phyloP scores from a whole-genome alignment of 2,329 filamentous ascomycete genomes.

The Penicillium sp. region DNA sequence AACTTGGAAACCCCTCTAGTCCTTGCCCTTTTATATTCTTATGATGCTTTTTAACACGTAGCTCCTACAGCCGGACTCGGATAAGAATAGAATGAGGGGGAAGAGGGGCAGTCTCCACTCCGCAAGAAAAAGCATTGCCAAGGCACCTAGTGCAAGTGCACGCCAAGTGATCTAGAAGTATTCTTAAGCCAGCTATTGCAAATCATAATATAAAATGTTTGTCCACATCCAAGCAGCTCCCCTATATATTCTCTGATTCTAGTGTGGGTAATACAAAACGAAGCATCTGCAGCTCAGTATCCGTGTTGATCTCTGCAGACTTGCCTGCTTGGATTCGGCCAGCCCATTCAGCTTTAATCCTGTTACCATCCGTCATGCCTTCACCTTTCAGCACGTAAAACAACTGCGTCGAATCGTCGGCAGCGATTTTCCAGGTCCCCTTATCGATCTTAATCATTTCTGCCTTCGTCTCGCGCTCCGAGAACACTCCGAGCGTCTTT shows the following conservation, averaged over 20 bases:
- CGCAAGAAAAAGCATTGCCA: too few relatives aligned
- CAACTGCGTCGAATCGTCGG: conserved; percentile 5
- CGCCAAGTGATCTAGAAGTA: too few relatives aligned
- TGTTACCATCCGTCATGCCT: not conserved
- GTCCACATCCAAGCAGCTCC: too few relatives aligned
- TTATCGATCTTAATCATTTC: conserved; percentile 17
- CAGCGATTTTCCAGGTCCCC: not conserved
- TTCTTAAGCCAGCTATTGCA: too few relatives aligned
- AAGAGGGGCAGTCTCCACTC: too few relatives aligned
- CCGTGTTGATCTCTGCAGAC: not conserved
- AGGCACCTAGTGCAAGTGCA: too few relatives aligned
- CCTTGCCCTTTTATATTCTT: too few relatives aligned
- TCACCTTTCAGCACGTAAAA: conserved; percentile 6
- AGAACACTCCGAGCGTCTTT: conserved; percentile 22
- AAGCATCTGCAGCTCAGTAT: not conserved
- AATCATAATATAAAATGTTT: too few relatives aligned
- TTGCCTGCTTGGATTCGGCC: not conserved
- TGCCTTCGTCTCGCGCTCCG: conserved; percentile 20
- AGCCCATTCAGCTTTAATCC: not conserved
- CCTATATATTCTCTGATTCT: not conserved
- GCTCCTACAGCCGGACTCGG: too few relatives aligned
- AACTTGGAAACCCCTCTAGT: too few relatives aligned
- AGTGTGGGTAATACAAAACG: not conserved
- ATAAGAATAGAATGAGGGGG: too few relatives aligned
- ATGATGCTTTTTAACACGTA: too few relatives aligned